Evolutionary conservation across 1,284 basidiomycete genomes (phyloP), one percentile per base, ranked within the genome.

Genomic region (Cutaneotrichosporon cavernicola): DNA sequence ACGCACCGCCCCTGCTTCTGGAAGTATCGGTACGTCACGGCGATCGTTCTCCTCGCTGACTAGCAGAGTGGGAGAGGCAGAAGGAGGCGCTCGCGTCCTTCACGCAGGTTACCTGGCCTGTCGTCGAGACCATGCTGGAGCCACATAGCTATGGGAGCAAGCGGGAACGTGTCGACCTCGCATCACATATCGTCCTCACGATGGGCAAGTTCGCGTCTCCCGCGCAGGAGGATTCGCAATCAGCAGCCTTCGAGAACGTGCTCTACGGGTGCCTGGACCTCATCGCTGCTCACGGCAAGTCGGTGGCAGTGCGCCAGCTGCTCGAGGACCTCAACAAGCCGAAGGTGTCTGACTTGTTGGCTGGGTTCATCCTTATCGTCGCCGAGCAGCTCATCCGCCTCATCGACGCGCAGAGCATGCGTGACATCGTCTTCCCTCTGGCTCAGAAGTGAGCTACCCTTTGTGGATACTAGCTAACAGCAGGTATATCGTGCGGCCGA

Each of bases 231-330:
- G 53, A 64, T n/a, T 65, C 64, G 18, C 66, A 61, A 0, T 50
- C 66, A 2, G 72, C 73, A 32, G 57, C 65, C 9, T 74, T 73
- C 56, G 70, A 76, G 21, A 57, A 66, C 31, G 51, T 74, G 4
- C 51, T 76, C 16, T 72, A 70, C 63, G 76, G 75, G 0, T 69
- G 60, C 13, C 65, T 75, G 5, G 76, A 78, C 53, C 56, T 78
- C 22, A 51, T 74, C 8, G 70, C 65, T 14, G 68, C 60, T 50
- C 21, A 62, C 21, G 53, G 65, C 11, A 60, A 70, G 47, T 3
- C 70, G 47, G 16, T 47, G 32, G 21, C 43, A 2, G 26, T 67
- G 51, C 36, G 58, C 32, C 10, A 36, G 6, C 53, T 67, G 7
- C 61, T 67, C 43, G 38, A 47, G 9, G 40, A 52, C 18, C 53